Evolutionary conservation across 78 protist genomes (phyloP).

Genomic region (Chrysochromulina parva): DNA sequence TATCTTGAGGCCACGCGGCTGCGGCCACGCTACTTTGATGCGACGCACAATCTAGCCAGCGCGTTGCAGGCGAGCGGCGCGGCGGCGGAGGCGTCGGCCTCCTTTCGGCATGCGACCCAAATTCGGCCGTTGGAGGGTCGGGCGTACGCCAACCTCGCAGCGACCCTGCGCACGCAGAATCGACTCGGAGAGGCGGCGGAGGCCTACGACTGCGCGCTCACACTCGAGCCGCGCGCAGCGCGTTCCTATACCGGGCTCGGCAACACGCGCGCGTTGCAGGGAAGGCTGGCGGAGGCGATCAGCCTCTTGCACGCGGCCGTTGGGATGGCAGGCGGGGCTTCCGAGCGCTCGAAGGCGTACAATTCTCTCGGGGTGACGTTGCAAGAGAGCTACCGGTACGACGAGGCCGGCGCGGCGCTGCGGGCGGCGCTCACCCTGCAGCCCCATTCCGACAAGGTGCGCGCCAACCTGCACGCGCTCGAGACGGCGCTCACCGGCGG

Average conservation of each 20-base stretch:
- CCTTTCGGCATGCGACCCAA: not conserved
- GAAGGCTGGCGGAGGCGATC: not conserved
- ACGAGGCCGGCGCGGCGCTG: not conserved
- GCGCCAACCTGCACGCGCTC: too few relatives aligned
- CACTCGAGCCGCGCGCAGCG: not conserved
- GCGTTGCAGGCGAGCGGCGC: not conserved
- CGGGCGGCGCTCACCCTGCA: not conserved
- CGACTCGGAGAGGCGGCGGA: not conserved
- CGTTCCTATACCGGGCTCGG: not conserved
- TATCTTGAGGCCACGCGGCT: not conserved
- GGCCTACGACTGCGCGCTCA: not conserved
- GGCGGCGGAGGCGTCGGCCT: not conserved
- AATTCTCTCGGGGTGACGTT: not conserved
- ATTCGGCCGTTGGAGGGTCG: not conserved
- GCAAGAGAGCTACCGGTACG: not conserved
- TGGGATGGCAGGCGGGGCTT: not conserved
- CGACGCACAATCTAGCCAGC: not conserved
- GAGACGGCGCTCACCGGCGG: too few relatives aligned
- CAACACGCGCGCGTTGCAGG: conserved; percentile 5
- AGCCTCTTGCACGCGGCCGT: not conserved
- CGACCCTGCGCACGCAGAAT: not conserved
- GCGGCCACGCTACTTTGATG: not conserved
- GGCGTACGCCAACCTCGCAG: not conserved
- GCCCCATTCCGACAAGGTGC: too few relatives aligned
- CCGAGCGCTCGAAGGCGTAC: not conserved